Evolutionary conservation across 805 yeast genomes (phyloP).

Genomic region (Torulaspora franciscae): DNA sequence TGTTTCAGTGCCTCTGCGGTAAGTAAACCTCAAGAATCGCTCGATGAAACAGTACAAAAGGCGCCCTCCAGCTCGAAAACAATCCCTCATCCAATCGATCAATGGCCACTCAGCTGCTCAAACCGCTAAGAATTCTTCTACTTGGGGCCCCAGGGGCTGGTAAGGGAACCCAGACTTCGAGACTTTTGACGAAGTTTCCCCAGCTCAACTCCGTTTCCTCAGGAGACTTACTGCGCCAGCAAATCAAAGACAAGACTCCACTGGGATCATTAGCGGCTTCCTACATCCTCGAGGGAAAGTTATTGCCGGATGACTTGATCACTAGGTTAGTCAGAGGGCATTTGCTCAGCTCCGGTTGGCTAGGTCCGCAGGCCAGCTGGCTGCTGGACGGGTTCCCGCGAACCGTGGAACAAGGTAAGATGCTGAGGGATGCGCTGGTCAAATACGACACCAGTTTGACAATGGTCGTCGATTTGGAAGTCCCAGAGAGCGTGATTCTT

Average conservation of each 20-base stretch:
- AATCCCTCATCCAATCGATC: not conserved
- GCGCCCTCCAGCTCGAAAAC: not conserved
- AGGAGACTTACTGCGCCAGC: constrained; percentile 74
- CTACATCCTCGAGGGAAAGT: constrained; percentile 55
- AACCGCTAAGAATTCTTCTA: constrained; percentile 60
- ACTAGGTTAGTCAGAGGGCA: constrained; percentile 52
- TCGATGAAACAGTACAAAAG: not conserved
- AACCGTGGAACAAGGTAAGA: constrained; percentile 65
- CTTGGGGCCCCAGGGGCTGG: constrained; percentile 97
- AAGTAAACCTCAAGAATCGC: not conserved
- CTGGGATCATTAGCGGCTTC: constrained; percentile 55
- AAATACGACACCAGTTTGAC: constrained; percentile 47
- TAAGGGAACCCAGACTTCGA: constrained; percentile 81
- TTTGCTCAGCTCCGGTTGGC: constrained; percentile 31
- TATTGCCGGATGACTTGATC: constrained; percentile 72
- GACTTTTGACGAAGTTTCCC: constrained; percentile 52
- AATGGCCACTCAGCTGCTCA: constrained; percentile 8
- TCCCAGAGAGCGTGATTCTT: constrained; percentile 77
- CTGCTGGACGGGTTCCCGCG: constrained; percentile 91
- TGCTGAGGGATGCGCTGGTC: constrained; percentile 44
- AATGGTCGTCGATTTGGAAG: constrained; percentile 79
- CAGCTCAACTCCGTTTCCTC: constrained; percentile 61
- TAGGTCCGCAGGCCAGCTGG: constrained; percentile 49
- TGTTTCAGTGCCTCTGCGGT: not conserved
- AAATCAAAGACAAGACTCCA: constrained; percentile 50